Percentiles rank a stretch among this genome's conserved stretches.
Evolutionary conservation across 1,284 basidiomycete species (phyloP).

Genomic region (Cryptococcus sp.): DNA sequence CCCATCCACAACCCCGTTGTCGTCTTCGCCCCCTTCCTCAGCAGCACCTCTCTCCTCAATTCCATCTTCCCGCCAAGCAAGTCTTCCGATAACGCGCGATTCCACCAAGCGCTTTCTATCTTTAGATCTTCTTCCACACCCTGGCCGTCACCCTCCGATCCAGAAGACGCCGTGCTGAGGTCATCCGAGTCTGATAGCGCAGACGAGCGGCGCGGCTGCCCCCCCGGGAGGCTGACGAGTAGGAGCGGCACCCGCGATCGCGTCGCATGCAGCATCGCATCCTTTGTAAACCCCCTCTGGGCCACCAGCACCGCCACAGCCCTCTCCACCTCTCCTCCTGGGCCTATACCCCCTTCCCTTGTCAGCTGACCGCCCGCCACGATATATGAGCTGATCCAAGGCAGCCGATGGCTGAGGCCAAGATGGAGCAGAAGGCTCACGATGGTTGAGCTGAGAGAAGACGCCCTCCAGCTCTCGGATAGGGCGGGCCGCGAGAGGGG

Average conservation of each 20-base stretch:
- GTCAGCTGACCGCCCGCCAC: not conserved
- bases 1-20: conserved; percentile 23
- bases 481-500: conserved; percentile 69
- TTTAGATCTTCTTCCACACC: conserved; percentile 2
- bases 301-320: conserved; percentile 64
- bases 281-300: conserved; percentile 68
- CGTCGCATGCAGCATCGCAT: conserved; percentile 63
- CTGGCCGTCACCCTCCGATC: not conserved
- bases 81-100: conserved; percentile 60
- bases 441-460: conserved; percentile 45
- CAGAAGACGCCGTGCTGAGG: not conserved
- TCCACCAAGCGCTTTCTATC: conserved; percentile 57
- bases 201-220: conserved; percentile 9
- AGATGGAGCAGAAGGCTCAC: not conserved
- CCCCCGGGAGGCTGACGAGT: conserved; percentile 66
- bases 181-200: not conserved
- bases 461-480: conserved; percentile 87
- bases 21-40: conserved; percentile 7
- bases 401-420: too few relatives aligned
- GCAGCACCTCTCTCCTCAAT: conserved; percentile 60
- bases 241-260: conserved; percentile 71
- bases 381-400: not conserved
- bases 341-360: conserved; percentile 46
- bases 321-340: conserved; percentile 47
- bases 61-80: conserved; percentile 60